These are phyloP conservation scores for Globomyces sp. DNA, from an alignment of 371 early-diverging fungal species.

Conservation along the genomic window DNA sequence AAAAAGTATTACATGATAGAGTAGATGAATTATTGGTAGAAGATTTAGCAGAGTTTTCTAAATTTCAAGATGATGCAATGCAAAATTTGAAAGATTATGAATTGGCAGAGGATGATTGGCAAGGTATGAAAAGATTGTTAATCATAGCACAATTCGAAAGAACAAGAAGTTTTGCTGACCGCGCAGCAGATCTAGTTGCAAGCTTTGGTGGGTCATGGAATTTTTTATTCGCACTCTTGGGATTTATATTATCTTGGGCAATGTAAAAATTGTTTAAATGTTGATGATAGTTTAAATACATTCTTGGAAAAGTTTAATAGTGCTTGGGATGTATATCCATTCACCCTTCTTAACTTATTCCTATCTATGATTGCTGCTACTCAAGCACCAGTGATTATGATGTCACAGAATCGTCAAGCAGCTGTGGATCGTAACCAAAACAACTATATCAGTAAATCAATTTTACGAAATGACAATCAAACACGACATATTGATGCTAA, in stretches of 20 bases:
- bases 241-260: slow-evolving; percentile 34
- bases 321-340: slow-evolving; percentile 43
- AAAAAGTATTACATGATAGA: slow-evolving; percentile 28
- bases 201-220: slow-evolving; percentile 42
- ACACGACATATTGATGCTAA: slow-evolving; percentile 46
- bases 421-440: slow-evolving; percentile 36
- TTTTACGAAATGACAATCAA: slow-evolving; percentile 43
- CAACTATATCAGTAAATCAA: slow-evolving; percentile 35
- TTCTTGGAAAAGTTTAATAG: background rate
- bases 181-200: slow-evolving; percentile 42
- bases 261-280: slow-evolving; percentile 21
- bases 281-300: background rate
- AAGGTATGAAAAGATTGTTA: background rate
- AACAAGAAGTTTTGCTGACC: slow-evolving; percentile 34
- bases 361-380: slow-evolving; percentile 39
- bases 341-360: slow-evolving; percentile 44
- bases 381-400: slow-evolving; percentile 52
- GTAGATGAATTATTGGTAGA: slow-evolving; percentile 35
- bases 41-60: slow-evolving; percentile 30
- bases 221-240: slow-evolving; percentile 30
- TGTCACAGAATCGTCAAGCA: slow-evolving; percentile 47
- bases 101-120: slow-evolving; percentile 39
- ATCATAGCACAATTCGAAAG: slow-evolving; percentile 35
- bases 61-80: slow-evolving; percentile 44
- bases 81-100: slow-evolving; percentile 37